Base-by-base conservation (phyloP, 2,329 filamentous ascomycete species). In the Fusarium ramigenum region DNA sequence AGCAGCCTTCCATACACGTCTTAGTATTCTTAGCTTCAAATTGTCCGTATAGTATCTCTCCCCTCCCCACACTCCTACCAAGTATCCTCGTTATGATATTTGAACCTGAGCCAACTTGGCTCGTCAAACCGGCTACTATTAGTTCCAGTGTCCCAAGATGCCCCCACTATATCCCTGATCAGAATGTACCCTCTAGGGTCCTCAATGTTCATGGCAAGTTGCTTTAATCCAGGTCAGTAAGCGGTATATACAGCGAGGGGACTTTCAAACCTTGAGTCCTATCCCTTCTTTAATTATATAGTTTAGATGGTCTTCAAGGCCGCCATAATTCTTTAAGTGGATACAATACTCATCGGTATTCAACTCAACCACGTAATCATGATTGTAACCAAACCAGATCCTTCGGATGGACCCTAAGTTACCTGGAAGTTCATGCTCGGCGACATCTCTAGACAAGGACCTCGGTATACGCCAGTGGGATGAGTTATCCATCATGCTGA, bases 381-480 rank as follows among this genome's bases (percentile, higher is more conserved):
- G 3, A 36, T 52, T 15, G 2, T 11, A 52, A 0, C 47, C 32
- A 25, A 52, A 19, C 32, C 32, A 52, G 2, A 52, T 2, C 11
- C 47, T 52, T 19, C 12, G 11, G 32, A 52, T 47, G 4, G 28
- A 30, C 19, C 9, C 7, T 11, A 16, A 10, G 6, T 5, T 34
- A 16, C 21, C 9, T n/a, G 16, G 7, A 23, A 11, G 1, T 1
- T 7, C 19, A 14, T 23, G 14, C 4, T 32, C 28, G 21, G 9
- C 21, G 16, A 50, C 9, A 9, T 34, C 10, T 5, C 7, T 19
- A 9, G 32, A 25, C 8, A 52, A 0, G 11, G n/a, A 19, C n/a
- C 2, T 36, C 18, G n/a, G 16, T 2, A 52, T 0, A 2, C 18
- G 32, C 32, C 32, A 52, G 7, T 2, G 0, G 1, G 1, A 0